Evolutionary conservation across 202 grass and related monocot species (phyloP).

Genomic region (Tripidium arundinaceum): DNA sequence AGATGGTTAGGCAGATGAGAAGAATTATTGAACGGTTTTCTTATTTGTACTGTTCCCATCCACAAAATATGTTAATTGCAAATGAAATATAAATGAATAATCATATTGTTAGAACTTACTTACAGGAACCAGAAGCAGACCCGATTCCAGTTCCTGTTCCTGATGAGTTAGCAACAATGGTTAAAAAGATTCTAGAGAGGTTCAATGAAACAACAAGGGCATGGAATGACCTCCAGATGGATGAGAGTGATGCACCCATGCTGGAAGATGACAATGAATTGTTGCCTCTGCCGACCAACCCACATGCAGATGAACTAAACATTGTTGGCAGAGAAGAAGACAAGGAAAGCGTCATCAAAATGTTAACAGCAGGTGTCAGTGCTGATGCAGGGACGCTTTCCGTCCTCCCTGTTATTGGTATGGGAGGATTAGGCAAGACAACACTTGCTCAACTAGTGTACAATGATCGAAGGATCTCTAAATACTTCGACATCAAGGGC

Average conservation of each 20-base stretch:
- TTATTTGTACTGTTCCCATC: background rate
- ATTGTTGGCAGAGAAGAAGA: conserved; percentile 43
- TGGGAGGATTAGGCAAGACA: background rate
- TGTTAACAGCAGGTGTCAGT: background rate
- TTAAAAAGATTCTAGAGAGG: conserved; percentile 15
- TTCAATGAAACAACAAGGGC: conserved; percentile 34
- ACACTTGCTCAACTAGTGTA: conserved; percentile 40
- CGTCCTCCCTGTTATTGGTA: too few relatives aligned
- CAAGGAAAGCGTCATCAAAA: conserved; percentile 34
- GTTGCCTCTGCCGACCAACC: background rate
- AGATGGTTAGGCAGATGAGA: background rate
- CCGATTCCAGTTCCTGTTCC: conserved; percentile 21
- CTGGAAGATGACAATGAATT: background rate
- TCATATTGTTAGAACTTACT: background rate
- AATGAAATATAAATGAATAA: background rate
- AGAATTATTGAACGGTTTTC: background rate
- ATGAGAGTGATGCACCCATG: background rate
- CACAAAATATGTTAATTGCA: background rate
- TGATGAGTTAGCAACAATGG: conserved; percentile 5
- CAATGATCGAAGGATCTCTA: conserved; percentile 25
- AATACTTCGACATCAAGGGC: conserved; percentile 27
- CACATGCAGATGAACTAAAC: conserved; percentile 1
- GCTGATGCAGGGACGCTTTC: background rate
- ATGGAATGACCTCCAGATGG: conserved; percentile 16
- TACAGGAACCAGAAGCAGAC: background rate